Evolutionary conservation across 306 rosid genomes (phyloP).

Genomic region (Quercus berberidifolia): DNA sequence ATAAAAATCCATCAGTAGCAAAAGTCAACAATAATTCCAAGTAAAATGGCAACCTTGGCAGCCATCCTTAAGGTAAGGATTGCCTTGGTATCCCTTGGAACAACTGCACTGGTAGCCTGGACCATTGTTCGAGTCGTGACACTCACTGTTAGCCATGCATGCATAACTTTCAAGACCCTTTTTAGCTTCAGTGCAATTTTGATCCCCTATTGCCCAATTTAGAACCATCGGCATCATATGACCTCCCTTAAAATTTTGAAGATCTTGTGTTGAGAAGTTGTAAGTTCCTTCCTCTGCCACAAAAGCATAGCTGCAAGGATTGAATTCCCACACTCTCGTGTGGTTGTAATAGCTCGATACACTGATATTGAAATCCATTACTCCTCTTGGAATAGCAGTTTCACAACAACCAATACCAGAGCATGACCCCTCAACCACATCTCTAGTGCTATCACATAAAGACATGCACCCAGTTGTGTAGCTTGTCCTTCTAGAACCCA

Average conservation of each 20-base stretch:
- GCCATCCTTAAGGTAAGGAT: too few species aligned
- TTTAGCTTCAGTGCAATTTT: neutral
- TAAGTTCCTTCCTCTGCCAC: slow-evolving; percentile 14
- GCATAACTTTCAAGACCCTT: neutral
- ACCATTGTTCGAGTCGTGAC: slow-evolving; percentile 5
- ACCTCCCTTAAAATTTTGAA: neutral
- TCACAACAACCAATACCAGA: slow-evolving; percentile 26
- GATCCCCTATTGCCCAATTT: slow-evolving; percentile 39
- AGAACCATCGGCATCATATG: neutral
- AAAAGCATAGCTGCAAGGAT: slow-evolving; percentile 26
- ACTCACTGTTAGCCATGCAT: slow-evolving; percentile 18
- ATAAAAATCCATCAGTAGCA: too few species aligned
- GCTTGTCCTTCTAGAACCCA: rapidly evolving
- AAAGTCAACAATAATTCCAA: neutral
- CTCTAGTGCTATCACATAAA: neutral
- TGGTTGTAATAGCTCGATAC: neutral
- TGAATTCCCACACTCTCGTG: too few species aligned
- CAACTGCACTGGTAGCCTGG: slow-evolving; percentile 28
- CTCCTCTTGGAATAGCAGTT: neutral
- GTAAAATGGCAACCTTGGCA: too few species aligned
- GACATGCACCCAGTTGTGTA: slow-evolving; percentile 11
- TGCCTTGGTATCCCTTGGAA: too few species aligned
- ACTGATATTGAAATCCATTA: rapidly evolving
- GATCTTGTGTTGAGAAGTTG: neutral
- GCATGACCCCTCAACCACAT: neutral